These are phyloP conservation scores for Dictyostelium capitatum DNA, from an alignment of 78 protist genomes.

Conservation along the genomic window DNA sequence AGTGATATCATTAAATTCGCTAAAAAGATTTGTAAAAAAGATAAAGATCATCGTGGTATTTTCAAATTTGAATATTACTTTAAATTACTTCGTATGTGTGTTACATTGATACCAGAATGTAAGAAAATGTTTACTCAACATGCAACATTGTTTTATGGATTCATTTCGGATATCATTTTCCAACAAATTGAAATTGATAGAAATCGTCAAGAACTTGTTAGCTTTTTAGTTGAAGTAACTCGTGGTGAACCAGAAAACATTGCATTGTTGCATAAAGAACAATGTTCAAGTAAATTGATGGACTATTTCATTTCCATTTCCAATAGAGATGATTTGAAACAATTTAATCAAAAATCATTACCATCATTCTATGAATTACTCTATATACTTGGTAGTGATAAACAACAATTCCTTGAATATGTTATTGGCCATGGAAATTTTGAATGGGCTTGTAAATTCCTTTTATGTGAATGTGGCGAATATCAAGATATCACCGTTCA, in stretches of 20 bases:
- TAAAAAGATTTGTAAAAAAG: conserved; percentile 14
- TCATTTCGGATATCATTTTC: neutral
- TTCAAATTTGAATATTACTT: conserved; percentile 39
- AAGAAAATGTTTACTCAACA: neutral
- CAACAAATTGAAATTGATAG: conserved; percentile 52
- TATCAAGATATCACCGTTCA: conserved; percentile 16
- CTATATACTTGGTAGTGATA: neutral
- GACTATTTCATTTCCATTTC: conserved; percentile 69
- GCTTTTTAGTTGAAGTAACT: conserved; percentile 13
- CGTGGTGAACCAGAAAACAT: conserved; percentile 35
- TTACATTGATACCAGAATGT: neutral
- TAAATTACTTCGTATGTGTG: conserved; percentile 17
- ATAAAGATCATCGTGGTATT: conserved; percentile 27
- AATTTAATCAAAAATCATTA: conserved; percentile 59
- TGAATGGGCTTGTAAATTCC: conserved; percentile 49
- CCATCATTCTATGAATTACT: conserved; percentile 50
- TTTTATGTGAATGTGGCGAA: conserved; percentile 51
- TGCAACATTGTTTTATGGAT: neutral
- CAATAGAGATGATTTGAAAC: conserved; percentile 53
- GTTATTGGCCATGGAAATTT: conserved; percentile 28
- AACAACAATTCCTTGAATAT: neutral
- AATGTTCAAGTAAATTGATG: conserved; percentile 33
- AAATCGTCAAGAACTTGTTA: conserved; percentile 58
- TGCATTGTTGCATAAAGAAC: neutral
- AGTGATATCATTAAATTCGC: neutral